Evolutionary conservation across 2,329 filamentous ascomycete genomes (phyloP).

Genomic region (Pseudocercospora macadamiae): DNA sequence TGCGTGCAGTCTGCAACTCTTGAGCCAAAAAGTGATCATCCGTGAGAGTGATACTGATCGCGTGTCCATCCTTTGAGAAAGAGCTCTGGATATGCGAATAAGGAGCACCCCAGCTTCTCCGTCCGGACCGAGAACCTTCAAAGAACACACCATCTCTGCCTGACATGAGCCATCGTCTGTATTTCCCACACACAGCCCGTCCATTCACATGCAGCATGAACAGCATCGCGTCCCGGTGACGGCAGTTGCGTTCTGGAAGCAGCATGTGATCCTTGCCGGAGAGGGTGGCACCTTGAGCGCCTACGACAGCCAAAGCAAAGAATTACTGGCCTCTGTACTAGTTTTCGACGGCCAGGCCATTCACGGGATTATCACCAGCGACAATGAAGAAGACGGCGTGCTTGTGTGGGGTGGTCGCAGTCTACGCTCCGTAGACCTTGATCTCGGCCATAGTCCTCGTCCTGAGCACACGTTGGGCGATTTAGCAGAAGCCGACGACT

Average conservation of each 20-base stretch:
- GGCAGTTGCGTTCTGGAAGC: slow-evolving; percentile 44
- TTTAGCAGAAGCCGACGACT: slow-evolving; percentile 64
- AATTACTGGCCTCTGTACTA: slow-evolving; percentile 39
- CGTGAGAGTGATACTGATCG: background rate
- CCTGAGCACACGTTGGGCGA: slow-evolving; percentile 40
- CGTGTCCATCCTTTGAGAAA: background rate
- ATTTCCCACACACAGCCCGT: background rate
- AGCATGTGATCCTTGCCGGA: slow-evolving; percentile 44
- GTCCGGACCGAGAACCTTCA: too few relatives aligned
- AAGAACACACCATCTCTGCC: too few relatives aligned
- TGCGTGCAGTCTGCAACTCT: background rate
- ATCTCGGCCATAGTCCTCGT: background rate
- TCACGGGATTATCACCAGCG: slow-evolving; percentile 67
- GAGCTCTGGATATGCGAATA: background rate
- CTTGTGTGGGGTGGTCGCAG: slow-evolving; percentile 70
- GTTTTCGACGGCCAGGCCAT: slow-evolving; percentile 72
- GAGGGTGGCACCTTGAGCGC: slow-evolving; percentile 48
- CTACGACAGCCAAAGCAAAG: slow-evolving; percentile 37
- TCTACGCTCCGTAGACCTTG: slow-evolving; percentile 12
- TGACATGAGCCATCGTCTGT: too few relatives aligned
- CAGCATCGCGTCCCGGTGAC: slow-evolving; percentile 47
- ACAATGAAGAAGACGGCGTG: slow-evolving; percentile 36
- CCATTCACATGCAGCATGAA: slow-evolving; percentile 36
- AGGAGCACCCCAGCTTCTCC: background rate
- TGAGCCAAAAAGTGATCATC: background rate